Conservation (phyloP, 352 stramenopile species). For the Pythium biforme region DNA sequence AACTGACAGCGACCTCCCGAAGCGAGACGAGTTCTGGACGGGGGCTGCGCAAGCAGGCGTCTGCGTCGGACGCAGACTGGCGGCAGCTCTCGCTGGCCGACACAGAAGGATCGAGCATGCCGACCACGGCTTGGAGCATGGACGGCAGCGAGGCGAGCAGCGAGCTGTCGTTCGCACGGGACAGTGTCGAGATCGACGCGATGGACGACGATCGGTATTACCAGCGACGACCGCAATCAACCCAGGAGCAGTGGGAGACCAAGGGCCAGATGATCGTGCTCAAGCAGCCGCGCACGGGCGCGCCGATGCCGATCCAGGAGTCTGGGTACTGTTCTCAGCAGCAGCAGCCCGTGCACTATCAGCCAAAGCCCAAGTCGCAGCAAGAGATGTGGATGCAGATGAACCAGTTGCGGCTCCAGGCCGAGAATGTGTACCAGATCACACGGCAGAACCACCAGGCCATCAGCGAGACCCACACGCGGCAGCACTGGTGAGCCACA, state of each 20-base stretch:
- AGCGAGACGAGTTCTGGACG: neutral
- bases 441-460: constrained; percentile 24
- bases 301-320: neutral
- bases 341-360: neutral
- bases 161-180: constrained; percentile 2
- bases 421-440: constrained; percentile 26
- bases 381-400: constrained; percentile 23
- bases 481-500: constrained; percentile 12
- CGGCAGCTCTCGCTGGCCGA: constrained; percentile 5
- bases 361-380: constrained; percentile 1
- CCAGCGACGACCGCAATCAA: neutral
- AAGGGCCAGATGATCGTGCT: constrained; percentile 12
- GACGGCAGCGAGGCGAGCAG: constrained; percentile 8
- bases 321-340: neutral
- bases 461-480: constrained; percentile 1
- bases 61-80: neutral
- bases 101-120: constrained; percentile 10
- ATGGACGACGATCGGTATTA: constrained; percentile 2
- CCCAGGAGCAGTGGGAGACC: constrained; percentile 10
- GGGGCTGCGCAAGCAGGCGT: neutral
- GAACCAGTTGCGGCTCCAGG: constrained; percentile 24
- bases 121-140: constrained; percentile 8
- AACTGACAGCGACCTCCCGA: neutral
- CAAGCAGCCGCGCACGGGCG: neutral
- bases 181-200: constrained; percentile 16